phyloP scores from a whole-genome alignment of 2,329 filamentous ascomycete genomes.

The Aspergillus fischeri region DNA sequence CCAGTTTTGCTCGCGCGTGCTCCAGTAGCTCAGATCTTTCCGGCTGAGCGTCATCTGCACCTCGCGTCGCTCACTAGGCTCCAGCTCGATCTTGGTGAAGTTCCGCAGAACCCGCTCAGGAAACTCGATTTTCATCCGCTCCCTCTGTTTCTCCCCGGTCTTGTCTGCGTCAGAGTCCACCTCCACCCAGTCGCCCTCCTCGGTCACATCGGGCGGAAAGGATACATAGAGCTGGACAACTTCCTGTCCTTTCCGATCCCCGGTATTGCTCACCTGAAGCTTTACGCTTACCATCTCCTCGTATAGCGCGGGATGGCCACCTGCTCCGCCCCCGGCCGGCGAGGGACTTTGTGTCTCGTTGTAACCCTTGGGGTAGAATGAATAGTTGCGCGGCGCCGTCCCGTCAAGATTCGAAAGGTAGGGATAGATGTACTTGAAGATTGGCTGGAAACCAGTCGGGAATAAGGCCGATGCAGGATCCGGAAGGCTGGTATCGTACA shows the following conservation, averaged over 20 bases:
- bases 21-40: slow-evolving; percentile 71
- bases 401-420: slow-evolving; percentile 56
- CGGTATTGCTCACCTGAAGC: slow-evolving; percentile 48
- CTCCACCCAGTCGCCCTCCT: slow-evolving; percentile 15
- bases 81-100: slow-evolving; percentile 65
- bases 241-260: slow-evolving; percentile 45
- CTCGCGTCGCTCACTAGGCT: slow-evolving; percentile 49
- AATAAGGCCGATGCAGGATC: slow-evolving; percentile 56
- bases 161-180: slow-evolving; percentile 3
- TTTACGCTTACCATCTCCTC: slow-evolving; percentile 46
- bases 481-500: slow-evolving; percentile 54
- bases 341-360: slow-evolving; percentile 49
- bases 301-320: slow-evolving; percentile 46
- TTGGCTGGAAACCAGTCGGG: slow-evolving; percentile 55
- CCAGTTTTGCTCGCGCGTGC: slow-evolving; percentile 65
- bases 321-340: slow-evolving; percentile 63
- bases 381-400: slow-evolving; percentile 40
- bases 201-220: slow-evolving; percentile 48
- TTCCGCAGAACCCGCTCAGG: slow-evolving; percentile 61
- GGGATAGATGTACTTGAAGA: slow-evolving; percentile 70
- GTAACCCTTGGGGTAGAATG: slow-evolving; percentile 55
- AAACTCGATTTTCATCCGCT: slow-evolving; percentile 55
- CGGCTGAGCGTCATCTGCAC: slow-evolving; percentile 60
- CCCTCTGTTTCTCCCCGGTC: slow-evolving; percentile 8
- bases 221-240: slow-evolving; percentile 63